Base-by-base conservation (phyloP, 257 asterid genomes). In the Solanum clarkiae region DNA sequence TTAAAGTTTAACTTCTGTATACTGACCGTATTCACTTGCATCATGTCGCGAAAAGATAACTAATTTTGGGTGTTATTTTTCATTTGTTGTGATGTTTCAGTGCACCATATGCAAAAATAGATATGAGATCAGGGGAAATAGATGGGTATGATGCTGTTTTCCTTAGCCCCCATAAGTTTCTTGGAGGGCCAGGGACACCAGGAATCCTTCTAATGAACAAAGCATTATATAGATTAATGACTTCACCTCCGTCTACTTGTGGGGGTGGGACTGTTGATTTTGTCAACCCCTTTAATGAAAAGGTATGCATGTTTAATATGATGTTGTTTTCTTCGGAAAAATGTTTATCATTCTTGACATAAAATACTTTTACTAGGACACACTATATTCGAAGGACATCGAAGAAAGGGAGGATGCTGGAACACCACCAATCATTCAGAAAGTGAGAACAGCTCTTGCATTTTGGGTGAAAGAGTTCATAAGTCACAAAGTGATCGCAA, bases 381-480 rank as follows among this genome's bases (percentile, higher is more conserved):
- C 95, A 8, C 49, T 92, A 32, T 91, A 92, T 32, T 47, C 81
- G 13, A 89, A 90, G 44, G 66, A 69, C 71, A 85, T 92, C 68
- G 93, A 91, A 85, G 94, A 92, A 36, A 90, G 95, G 81, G 95
- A 92, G 66, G 95, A 91, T 8, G 95, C 93, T 0, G 94, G 95
- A 55, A 92, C 92, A 12, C 95, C 95, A 26, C 88, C 80, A 83
- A 92, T 88, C 86, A 91, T 91, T 44, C 91, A 86, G 92, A 91
- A 77, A 89, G 95, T 80, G 95, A 92, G 87, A 93, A 91, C 16
- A 56, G 92, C 93, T 15, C 20, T 90, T 26, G 88, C 92, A 40
- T 92, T 92, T 60, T 85, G 92, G 90, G 70, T 88, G 14, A 92
- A 91, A 51, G 95, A 92, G 74, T 91, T 84, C 87, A 84, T 92